Base-by-base conservation (phyloP, 805 yeast genomes). In the Lipomyces yamanashiensis region DNA sequence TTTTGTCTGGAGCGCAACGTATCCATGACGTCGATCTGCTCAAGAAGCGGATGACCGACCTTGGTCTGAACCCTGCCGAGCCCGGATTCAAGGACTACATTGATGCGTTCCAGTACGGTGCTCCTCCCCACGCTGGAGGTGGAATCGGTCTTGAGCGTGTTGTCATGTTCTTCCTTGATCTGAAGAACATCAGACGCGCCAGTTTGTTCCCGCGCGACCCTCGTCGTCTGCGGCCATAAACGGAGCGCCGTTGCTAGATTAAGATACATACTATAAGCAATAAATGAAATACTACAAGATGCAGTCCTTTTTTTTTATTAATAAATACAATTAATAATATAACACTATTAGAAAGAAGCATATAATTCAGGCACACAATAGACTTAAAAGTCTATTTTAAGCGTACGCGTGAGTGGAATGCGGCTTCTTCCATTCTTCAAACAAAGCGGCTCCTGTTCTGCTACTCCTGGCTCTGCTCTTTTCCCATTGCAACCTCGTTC, bases 101-200 rank as follows among this genome's bases (percentile, higher is more conserved):
- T 63, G 93, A 93, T 68, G 96, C 97, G 17, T 95, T 95, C 82
- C 80, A 85, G 53, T 93, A 88, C 75, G 99, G 98, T 19, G 93
- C 98, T 82, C 88, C 97, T 68, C 99, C 99, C 55, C 99, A 95
- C 74, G 99, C 97, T 41, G 99, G 99, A 77, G 99, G 99, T 81
- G 99, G 99, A 79, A 95, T 95, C 76, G 99, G 99, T 74, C 81
- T 95, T 71, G 99, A 95, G 81, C 90, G 99, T 82, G 99, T 95
- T 41, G 91, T 95, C 68, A 95, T 95, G 99, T 95, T 95, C 85
- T 95, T 84, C 87, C 84, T 95, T 77, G 99, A 92, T 75, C 84
- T 95, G 82, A 93, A 93, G 82, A 95, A 95, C 81, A 95, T 95
- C 71, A 89, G 99, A 80, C 88, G 99, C 77, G 98, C 99, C n/a